Evolutionary conservation across 192 early-diverging fungal species (phyloP).

Genomic region (Dissophora globulifera): DNA sequence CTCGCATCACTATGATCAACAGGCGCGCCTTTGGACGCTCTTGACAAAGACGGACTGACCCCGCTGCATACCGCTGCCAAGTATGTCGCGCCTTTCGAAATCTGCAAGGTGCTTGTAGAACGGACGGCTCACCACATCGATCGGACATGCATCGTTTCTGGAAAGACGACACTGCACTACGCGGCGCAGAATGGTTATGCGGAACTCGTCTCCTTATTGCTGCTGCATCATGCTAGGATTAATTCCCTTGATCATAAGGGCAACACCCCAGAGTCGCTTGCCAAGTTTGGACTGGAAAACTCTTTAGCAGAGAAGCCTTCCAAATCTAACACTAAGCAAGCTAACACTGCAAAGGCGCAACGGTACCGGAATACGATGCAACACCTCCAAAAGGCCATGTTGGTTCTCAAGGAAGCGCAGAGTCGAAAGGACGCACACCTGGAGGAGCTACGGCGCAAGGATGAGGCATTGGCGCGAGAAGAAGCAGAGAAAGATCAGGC

Average conservation of each 20-base stretch:
- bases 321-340: constrained; percentile 25
- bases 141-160: constrained; percentile 36
- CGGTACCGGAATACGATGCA: constrained; percentile 28
- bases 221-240: constrained; percentile 49
- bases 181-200: constrained; percentile 45
- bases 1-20: neutral
- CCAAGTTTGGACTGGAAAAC: constrained; percentile 36
- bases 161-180: constrained; percentile 48
- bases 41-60: constrained; percentile 50
- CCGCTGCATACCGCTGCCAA: constrained; percentile 56
- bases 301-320: constrained; percentile 30
- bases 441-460: constrained; percentile 63
- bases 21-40: constrained; percentile 53
- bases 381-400: constrained; percentile 43
- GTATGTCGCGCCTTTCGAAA: constrained; percentile 32
- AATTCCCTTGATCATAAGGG: constrained; percentile 48
- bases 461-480: constrained; percentile 46
- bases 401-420: constrained; percentile 39
- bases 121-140: constrained; percentile 51
- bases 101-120: constrained; percentile 48
- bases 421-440: constrained; percentile 68
- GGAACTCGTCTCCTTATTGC: constrained; percentile 38
- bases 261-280: constrained; percentile 46
- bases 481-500: constrained; percentile 53
- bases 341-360: constrained; percentile 28